These are phyloP conservation scores for Geotrichum restrictum DNA, from an alignment of 1,139 yeast species.

Conservation along the genomic window DNA sequence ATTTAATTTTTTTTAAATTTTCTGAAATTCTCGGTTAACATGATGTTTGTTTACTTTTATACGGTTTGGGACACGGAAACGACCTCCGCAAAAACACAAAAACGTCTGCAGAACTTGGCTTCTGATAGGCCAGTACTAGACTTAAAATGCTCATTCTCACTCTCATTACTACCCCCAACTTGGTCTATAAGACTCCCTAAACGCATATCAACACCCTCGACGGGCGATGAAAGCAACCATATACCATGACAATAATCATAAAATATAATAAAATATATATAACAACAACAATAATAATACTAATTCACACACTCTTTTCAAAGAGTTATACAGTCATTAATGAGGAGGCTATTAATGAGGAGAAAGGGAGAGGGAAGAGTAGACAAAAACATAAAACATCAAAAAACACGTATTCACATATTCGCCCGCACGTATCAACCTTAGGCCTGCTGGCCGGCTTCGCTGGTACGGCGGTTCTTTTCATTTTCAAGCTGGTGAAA, in stretches of 20 bases:
- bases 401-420: constrained; percentile 4
- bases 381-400: neutral
- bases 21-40: neutral
- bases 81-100: neutral
- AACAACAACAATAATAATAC: neutral
- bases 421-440: neutral
- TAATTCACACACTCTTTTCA: neutral
- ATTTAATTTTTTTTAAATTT: neutral
- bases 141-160: no score
- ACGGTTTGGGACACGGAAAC: constrained; percentile 2
- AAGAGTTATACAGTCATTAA: constrained; percentile 3
- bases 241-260: neutral
- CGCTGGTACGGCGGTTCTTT: constrained; percentile 54
- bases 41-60: constrained; percentile 7
- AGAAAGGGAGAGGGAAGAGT: constrained; percentile 1
- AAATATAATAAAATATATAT: neutral
- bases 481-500: constrained; percentile 76
- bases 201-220: no score
- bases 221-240: no score
- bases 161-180: no score
- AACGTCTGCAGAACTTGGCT: neutral
- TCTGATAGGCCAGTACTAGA: neutral
- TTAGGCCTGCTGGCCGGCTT: constrained; percentile 13
- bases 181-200: no score
- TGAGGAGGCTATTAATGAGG: constrained; percentile 9